Evolutionary conservation across 352 stramenopile species (phyloP), one percentile per base, ranked within the genome.

Genomic region (Phytophthora colocasiae): DNA sequence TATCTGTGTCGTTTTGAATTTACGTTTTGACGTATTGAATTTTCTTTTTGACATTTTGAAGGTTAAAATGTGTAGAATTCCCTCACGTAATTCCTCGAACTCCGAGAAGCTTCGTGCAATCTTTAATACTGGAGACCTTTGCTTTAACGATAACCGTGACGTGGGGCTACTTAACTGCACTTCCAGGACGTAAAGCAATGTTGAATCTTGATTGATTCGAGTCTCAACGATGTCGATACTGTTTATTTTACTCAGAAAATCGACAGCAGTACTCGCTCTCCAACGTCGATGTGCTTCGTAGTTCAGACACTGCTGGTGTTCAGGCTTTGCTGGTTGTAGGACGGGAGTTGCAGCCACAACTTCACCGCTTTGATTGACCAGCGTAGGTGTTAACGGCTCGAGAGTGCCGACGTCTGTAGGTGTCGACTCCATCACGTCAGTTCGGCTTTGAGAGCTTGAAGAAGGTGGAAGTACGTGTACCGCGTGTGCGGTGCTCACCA

Each of bases 31-130:
- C n/a, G n/a, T n/a, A n/a, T n/a, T n/a, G n/a, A n/a, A n/a, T n/a
- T n/a, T n/a, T n/a, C n/a, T n/a, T n/a, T n/a, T n/a, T n/a, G n/a
- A n/a, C n/a, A n/a, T n/a, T n/a, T n/a, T n/a, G n/a, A n/a, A n/a
- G n/a, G n/a, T n/a, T n/a, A n/a, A n/a, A n/a, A n/a, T n/a, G n/a
- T n/a, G n/a, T n/a, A 52, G 55, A 9, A 83, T 54, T 4, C 74
- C 56, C 4, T 77, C 39, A 32, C 76, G 74, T 15, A 90, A 56
- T 15, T 69, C 34, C 14, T 65, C 62, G 44, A 89, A 87, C 0
- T 81, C 73, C 10, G 80, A 83, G 63, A 83, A 89, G 22, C 78
- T 68, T 17, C 71, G 75, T 62, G 81, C 63, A 51, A 87, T 61
- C n/a, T 31, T 47, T 22, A 61, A 31, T 38, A 32, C 52, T 9